Conservation (phyloP, 345 rosid species). For the Brassica nigra region DNA sequence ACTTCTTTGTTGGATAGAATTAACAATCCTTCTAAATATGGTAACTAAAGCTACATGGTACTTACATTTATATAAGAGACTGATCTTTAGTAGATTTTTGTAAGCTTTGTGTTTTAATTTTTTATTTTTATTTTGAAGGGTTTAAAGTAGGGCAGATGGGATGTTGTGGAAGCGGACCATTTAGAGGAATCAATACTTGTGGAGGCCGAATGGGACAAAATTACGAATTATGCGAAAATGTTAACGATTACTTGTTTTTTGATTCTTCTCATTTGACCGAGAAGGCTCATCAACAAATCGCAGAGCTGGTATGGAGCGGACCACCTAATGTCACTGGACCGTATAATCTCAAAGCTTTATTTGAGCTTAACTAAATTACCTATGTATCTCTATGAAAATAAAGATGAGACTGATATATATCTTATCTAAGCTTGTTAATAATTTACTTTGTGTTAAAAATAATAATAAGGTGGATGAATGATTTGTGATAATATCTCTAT, state of each 20-base stretch:
- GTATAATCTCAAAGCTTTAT: background rate
- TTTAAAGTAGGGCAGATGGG: constrained; percentile 39
- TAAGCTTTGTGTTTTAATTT: background rate
- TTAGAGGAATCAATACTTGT: background rate
- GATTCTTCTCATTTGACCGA: background rate
- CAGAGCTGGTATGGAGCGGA: background rate
- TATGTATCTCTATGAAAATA: background rate
- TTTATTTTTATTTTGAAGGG: constrained; percentile 28
- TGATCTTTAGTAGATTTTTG: background rate
- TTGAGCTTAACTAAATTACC: background rate
- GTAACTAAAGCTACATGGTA: constrained; percentile 32
- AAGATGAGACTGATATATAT: background rate
- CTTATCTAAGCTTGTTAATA: background rate
- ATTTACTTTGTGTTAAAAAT: background rate
- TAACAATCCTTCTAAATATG: constrained; percentile 46
- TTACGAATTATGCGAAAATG: background rate
- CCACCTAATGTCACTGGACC: background rate
- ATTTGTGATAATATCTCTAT: background rate
- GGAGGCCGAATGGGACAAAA: background rate
- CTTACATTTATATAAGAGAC: background rate
- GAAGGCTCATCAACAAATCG: background rate
- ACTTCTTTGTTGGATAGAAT: constrained; percentile 35
- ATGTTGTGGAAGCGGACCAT: constrained; percentile 44
- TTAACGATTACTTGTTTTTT: background rate
- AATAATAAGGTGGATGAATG: background rate